Evolutionary conservation across 2,329 filamentous ascomycete species (phyloP).

Genomic region (Thelonectria olida): DNA sequence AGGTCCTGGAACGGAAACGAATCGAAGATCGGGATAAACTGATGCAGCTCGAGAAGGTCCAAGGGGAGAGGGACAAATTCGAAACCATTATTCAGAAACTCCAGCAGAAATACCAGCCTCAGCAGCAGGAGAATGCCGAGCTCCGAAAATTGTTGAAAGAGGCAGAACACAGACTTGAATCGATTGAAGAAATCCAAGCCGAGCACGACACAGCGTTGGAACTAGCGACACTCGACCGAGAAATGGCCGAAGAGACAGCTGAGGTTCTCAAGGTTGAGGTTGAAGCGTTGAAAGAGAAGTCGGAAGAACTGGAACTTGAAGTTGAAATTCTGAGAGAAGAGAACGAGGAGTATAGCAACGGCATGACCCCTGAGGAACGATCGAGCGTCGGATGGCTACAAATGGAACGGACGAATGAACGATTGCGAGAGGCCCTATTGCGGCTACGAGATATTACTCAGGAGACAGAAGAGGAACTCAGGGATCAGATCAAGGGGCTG

Average conservation of each 20-base stretch:
- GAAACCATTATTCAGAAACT: constrained; percentile 90
- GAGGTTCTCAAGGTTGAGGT: constrained; percentile 85
- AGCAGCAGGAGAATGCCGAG: constrained; percentile 81
- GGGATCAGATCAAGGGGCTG: constrained; percentile 76
- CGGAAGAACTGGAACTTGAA: constrained; percentile 88
- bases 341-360: constrained; percentile 82
- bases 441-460: constrained; percentile 87
- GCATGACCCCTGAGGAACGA: constrained; percentile 88
- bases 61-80: constrained; percentile 80
- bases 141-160: constrained; percentile 83
- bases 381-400: constrained; percentile 89
- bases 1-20: constrained; percentile 87
- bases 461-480: constrained; percentile 83
- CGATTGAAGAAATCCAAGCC: constrained; percentile 76
- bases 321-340: constrained; percentile 88
- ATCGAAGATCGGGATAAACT: constrained; percentile 86
- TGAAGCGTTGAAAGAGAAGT: constrained; percentile 76
- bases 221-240: constrained; percentile 86
- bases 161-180: constrained; percentile 72
- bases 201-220: constrained; percentile 89
- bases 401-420: constrained; percentile 89
- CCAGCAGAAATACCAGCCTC: constrained; percentile 86
- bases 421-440: constrained; percentile 85
- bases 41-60: constrained; percentile 78
- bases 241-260: constrained; percentile 95